Conservation (phyloP, 2,329 filamentous ascomycete genomes). For the Myriosclerotinia duriaeana region DNA sequence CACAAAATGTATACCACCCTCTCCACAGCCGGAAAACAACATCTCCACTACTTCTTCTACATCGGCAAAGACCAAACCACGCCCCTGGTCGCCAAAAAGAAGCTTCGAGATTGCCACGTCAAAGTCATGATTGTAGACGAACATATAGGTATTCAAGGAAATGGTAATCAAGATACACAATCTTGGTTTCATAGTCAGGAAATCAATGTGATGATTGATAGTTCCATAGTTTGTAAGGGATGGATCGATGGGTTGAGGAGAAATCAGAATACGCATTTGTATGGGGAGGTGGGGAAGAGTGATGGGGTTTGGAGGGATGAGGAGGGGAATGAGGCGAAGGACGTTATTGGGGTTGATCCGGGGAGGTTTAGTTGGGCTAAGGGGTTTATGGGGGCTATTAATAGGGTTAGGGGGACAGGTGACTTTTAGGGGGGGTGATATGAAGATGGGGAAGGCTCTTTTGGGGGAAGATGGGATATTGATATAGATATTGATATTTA, state of each 20-base stretch:
- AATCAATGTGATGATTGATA: constrained; percentile 74
- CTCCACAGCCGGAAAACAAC: constrained; percentile 47
- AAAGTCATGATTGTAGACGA: constrained; percentile 76
- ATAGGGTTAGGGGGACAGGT: constrained; percentile 56
- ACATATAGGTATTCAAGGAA: constrained; percentile 68
- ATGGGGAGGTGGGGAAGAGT: constrained; percentile 51
- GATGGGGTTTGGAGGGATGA: constrained; percentile 64
- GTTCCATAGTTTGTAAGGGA: constrained; percentile 54
- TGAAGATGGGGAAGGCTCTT: not conserved
- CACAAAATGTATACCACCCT: constrained; percentile 58
- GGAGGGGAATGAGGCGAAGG: constrained; percentile 48
- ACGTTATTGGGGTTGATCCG: constrained; percentile 53
- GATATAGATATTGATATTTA: not conserved
- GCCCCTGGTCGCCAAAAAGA: constrained; percentile 65
- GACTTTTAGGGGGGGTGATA: constrained; percentile 45
- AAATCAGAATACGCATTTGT: constrained; percentile 66
- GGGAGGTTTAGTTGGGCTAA: constrained; percentile 59
- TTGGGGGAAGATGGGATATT: not conserved
- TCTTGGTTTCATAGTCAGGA: constrained; percentile 78
- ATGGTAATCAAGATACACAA: constrained; percentile 79
- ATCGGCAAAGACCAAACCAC: constrained; percentile 69
- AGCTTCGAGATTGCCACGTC: constrained; percentile 69
- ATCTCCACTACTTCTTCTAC: constrained; percentile 67
- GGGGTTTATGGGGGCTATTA: constrained; percentile 56
- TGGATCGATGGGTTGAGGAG: constrained; percentile 63